Conservation (phyloP, 2,329 filamentous ascomycete species). For the Rutstroemia sp. region DNA sequence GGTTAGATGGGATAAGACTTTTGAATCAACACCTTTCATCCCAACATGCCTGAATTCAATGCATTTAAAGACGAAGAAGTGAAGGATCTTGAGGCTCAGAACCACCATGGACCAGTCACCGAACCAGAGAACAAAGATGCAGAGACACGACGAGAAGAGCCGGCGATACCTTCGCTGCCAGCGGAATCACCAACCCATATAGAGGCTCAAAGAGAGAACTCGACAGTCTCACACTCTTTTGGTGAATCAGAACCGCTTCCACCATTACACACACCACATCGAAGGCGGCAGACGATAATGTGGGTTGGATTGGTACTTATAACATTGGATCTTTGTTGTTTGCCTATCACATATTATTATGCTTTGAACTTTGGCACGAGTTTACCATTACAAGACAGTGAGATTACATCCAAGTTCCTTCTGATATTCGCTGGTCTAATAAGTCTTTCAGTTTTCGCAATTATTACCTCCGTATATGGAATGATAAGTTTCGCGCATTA, state of each 20-base stretch:
- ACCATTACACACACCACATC: slow-evolving; percentile 21
- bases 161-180: not conserved
- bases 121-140: not conserved
- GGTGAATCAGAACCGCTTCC: slow-evolving; percentile 15
- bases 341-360: slow-evolving; percentile 25
- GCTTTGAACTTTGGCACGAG: slow-evolving; percentile 22
- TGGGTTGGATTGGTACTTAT: slow-evolving; percentile 14
- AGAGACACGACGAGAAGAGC: not conserved
- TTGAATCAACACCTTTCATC: not conserved
- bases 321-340: slow-evolving; percentile 19
- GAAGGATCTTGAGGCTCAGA: not conserved
- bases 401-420: not conserved
- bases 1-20: not conserved
- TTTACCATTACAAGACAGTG: slow-evolving; percentile 21
- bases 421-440: not conserved
- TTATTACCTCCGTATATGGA: slow-evolving; percentile 24
- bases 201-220: not conserved
- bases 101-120: not conserved
- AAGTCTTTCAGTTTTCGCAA: slow-evolving; percentile 17
- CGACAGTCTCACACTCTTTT: not conserved
- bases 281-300: slow-evolving; percentile 15
- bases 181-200: not conserved
- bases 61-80: slow-evolving; percentile 5
- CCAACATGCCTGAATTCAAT: slow-evolving; percentile 8
- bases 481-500: slow-evolving; percentile 25